These are phyloP conservation scores for Cyberlindnera euphorbiiphila DNA, from an alignment of 805 yeast species.

Conservation along the genomic window DNA sequence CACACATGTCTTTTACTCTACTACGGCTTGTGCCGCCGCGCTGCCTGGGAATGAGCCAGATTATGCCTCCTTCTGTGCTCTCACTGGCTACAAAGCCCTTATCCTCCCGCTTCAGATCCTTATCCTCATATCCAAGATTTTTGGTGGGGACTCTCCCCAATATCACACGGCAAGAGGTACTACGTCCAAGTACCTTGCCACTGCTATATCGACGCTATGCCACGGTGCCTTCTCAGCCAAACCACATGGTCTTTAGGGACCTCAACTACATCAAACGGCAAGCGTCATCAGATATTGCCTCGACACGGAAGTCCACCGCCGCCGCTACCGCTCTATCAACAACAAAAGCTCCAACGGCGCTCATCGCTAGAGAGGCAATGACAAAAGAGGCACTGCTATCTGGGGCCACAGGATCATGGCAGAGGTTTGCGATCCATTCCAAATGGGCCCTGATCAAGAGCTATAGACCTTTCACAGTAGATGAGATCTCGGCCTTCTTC, in stretches of 20 bases:
- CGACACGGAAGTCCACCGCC: neutral
- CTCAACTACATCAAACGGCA: constrained; percentile 12
- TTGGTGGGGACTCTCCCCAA: too few relatives aligned
- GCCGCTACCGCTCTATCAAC: constrained; percentile 3
- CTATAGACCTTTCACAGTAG: constrained; percentile 81
- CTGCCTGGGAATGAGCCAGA: too few relatives aligned
- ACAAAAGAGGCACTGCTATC: constrained; percentile 20
- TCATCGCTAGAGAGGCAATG: constrained; percentile 16
- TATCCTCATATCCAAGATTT: too few relatives aligned
- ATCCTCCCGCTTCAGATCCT: too few relatives aligned
- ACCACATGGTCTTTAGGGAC: constrained; percentile 17
- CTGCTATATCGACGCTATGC: constrained; percentile 1
- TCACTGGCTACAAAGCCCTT: too few relatives aligned
- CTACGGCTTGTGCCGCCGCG: too few relatives aligned
- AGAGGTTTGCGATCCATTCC: constrained; percentile 47
- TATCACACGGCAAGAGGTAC: too few relatives aligned
- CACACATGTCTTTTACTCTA: too few relatives aligned
- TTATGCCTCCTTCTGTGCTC: too few relatives aligned
- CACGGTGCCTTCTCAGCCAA: neutral
- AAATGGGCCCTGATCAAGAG: constrained; percentile 78
- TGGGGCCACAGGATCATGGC: constrained; percentile 27
- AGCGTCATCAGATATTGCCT: neutral
- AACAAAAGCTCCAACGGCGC: constrained; percentile 3
- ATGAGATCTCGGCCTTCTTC: constrained; percentile 81
- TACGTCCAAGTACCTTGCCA: neutral